Percentiles rank a stretch among this genome's conserved stretches.
Conservation (phyloP, 257 asterid genomes). For the Prunella vulgaris region DNA sequence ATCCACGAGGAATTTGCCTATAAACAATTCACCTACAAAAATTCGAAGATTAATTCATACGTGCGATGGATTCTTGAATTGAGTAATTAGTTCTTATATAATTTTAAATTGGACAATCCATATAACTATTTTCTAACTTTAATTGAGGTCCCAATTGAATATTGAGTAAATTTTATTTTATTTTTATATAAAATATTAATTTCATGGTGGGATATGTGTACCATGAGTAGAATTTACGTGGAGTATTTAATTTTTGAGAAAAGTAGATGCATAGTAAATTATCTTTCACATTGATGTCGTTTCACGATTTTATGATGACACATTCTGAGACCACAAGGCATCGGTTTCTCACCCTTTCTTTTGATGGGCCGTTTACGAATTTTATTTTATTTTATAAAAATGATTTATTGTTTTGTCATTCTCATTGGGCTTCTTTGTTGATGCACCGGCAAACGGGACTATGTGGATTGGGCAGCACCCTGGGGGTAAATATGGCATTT, state of each 20-base stretch:
- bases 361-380: neutral
- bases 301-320: constrained; percentile 23
- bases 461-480: neutral
- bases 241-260: neutral
- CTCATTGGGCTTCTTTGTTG: constrained; percentile 1
- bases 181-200: too few species aligned
- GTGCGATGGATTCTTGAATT: too few species aligned
- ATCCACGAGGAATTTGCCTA: too few species aligned
- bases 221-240: neutral
- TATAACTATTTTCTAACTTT: too few species aligned
- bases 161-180: too few species aligned
- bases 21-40: too few species aligned
- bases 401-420: neutral
- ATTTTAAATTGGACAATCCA: too few species aligned
- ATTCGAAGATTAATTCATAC: too few species aligned
- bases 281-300: neutral
- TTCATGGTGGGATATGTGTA: neutral
- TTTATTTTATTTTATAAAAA: neutral
- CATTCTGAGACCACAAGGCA: neutral
- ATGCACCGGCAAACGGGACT: neutral
- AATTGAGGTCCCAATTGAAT: too few species aligned
- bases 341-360: neutral
- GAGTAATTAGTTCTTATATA: too few species aligned
- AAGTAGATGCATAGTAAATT: neutral
- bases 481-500: neutral